These are phyloP conservation scores for Aciculoconidium aculeatum DNA, from an alignment of 805 yeast species.

Conservation along the genomic window DNA sequence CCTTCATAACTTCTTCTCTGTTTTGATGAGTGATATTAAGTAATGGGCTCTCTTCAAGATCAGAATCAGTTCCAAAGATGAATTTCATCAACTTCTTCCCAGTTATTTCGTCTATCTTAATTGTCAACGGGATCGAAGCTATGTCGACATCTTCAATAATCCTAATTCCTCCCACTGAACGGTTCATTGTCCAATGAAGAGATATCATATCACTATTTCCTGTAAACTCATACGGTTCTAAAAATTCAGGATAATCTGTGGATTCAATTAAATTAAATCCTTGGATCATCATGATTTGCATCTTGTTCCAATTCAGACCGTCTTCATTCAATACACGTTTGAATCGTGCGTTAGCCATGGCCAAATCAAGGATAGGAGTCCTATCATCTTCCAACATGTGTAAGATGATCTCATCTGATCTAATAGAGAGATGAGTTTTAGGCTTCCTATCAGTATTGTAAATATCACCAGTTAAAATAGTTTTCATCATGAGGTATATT, in stretches of 20 bases:
- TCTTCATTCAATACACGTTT: constrained; percentile 30
- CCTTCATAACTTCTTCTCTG: constrained; percentile 9
- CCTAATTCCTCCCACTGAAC: constrained; percentile 38
- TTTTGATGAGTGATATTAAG: constrained; percentile 5
- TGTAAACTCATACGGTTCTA: constrained; percentile 22
- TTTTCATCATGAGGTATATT: constrained; percentile 29
- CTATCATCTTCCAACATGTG: constrained; percentile 39
- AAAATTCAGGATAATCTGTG: constrained; percentile 27
- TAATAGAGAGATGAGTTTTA: constrained; percentile 28
- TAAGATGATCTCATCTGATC: constrained; percentile 35
- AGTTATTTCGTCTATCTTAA: constrained; percentile 34
- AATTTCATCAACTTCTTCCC: constrained; percentile 33
- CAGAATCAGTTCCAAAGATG: constrained; percentile 26
- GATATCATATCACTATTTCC: constrained; percentile 17
- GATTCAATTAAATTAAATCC: constrained; percentile 29
- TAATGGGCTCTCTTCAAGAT: constrained; percentile 18
- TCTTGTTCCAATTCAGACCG: constrained; percentile 33
- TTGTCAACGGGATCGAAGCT: constrained; percentile 30
- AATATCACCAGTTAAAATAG: constrained; percentile 31
- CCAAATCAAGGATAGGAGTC: constrained; percentile 33
- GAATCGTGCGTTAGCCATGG: constrained; percentile 29
- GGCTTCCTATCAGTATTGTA: constrained; percentile 15
- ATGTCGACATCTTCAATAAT: constrained; percentile 34
- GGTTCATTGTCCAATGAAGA: constrained; percentile 38
- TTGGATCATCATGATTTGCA: constrained; percentile 33